Base-by-base conservation (phyloP, 176 grass and related monocot genomes). In the Lolium perenne region DNA sequence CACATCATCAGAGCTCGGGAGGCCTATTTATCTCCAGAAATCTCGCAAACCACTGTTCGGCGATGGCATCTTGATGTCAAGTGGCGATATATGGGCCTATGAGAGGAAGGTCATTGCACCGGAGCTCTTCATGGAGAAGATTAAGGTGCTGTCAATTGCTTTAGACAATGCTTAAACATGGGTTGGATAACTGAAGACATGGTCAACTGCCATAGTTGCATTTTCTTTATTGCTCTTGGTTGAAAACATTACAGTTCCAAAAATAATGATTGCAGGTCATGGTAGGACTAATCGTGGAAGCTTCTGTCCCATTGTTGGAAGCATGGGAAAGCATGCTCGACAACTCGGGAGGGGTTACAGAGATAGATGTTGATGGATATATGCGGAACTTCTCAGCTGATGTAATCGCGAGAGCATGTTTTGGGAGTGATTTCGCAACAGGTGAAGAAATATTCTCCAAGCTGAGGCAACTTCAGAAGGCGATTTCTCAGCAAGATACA, bases 61-160 rank as follows among this genome's bases (percentile, higher is more conserved):
- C 2, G 21, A 15, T 4, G 71, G 71, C 71, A 49, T 74, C 40
- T 48, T 73, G 70, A 12, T 23, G 10, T 46, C 70, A 0, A 73
- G 21, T 73, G 70, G 70, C 5, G 41, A 22, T 58, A 67, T 91
- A 25, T 94, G 94, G 94, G 53, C 76, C 76, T 89, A 92, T 12
- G 86, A 94, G 32, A 94, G 92, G 82, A 94, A 92, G 78, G 41
- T 97, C 14, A 90, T 94, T 6, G 71, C 90, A 5, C 85, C 89
- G 0, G 90, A 94, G 80, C 87, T 97, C 59, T 94, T 97, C 90
- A 89, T 92, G 94, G 86, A 92, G 23, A 97, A 92, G 74, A 78
- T 97, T 57, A 97, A 94, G 92, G 94, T 97, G 85, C 25, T 40
- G 8, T 29, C 18, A 25, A 11, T 25, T 73, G 25, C 43, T 50